Base-by-base conservation (phyloP, 192 early-diverging fungal species). In the Jimgerdemannia flammicorona region DNA sequence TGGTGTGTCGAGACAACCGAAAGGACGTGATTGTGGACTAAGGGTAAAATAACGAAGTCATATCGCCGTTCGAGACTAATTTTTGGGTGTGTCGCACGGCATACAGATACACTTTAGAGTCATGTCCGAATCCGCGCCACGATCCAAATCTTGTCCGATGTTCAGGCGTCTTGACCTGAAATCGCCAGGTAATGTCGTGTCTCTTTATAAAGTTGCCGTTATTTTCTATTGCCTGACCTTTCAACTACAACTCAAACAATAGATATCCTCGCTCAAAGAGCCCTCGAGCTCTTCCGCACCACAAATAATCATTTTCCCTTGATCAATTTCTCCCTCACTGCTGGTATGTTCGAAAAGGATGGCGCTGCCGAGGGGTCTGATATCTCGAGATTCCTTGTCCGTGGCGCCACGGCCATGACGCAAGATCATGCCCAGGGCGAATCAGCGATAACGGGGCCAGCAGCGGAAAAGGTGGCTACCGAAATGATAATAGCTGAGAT, bases 141-240 rank as follows among this genome's bases (percentile, higher is more conserved):
- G 66, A 1, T 73, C 80, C 19, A 82, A 78, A 66, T 76, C 80
- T 19, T 75, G 65, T 39, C 67, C 77, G 11, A 73, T 78, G 71
- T 54, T 69, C 8, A 66, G 18, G 6, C 59, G 69, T 17, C 3
- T 3, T 29, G 72, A 74, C 3, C 42, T 81, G 2, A 75, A 71
- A n/a, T 75, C 77, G 2, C 72, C 77, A 66, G 75, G 74, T 75
- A 67, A 29, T 29, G 29, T 29, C 29, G 29, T 29, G 29, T 29
- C 29, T 29, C 29, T 29, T 29, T 29, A 29, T 29, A 29, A 29
- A 29, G 29, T 29, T 1, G 29, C 29, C 29, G 29, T 29, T 29
- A 29, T 29, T 29, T 29, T 29, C 29, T 1, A 29, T 29, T 29
- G 29, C 29, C 29, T 29, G 29, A 29, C 29, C 29, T 29, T 29